phyloP scores from a whole-genome alignment of 352 stramenopile genomes.

The Thalassiosira hispida region DNA sequence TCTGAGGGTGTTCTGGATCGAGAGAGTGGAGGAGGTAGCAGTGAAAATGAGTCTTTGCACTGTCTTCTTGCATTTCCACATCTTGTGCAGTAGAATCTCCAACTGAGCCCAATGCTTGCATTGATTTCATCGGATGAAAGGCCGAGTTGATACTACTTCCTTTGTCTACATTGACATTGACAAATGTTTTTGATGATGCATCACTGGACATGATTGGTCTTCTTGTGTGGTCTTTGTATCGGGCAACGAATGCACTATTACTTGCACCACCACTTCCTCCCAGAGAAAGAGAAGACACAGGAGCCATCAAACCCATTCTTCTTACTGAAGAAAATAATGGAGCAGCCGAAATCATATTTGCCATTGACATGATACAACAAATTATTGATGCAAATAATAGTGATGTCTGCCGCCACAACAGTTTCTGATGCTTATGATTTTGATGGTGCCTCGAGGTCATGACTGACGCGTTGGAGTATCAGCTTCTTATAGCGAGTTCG shows the following conservation, averaged over 20 bases:
- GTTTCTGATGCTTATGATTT: neutral
- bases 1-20: constrained; percentile 69
- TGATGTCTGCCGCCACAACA: no score
- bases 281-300: neutral
- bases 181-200: neutral
- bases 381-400: neutral
- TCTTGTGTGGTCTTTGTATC: neutral
- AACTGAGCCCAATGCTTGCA: neutral
- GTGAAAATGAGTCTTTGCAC: constrained; percentile 56
- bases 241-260: neutral
- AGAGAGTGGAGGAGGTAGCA: constrained; percentile 78
- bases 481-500: neutral
- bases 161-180: no score
- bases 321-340: neutral
- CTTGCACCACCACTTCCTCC: neutral
- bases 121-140: neutral
- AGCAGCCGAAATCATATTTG: neutral
- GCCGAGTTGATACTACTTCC: neutral
- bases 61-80: neutral
- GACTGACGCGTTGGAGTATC: neutral
- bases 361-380: constrained; percentile 12
- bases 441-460: neutral
- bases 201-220: neutral
- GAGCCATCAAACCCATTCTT: constrained; percentile 4
- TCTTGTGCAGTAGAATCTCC: neutral